These are phyloP conservation scores for Curvularia lunata DNA, from an alignment of 2,329 filamentous ascomycete genomes.

Conservation along the genomic window DNA sequence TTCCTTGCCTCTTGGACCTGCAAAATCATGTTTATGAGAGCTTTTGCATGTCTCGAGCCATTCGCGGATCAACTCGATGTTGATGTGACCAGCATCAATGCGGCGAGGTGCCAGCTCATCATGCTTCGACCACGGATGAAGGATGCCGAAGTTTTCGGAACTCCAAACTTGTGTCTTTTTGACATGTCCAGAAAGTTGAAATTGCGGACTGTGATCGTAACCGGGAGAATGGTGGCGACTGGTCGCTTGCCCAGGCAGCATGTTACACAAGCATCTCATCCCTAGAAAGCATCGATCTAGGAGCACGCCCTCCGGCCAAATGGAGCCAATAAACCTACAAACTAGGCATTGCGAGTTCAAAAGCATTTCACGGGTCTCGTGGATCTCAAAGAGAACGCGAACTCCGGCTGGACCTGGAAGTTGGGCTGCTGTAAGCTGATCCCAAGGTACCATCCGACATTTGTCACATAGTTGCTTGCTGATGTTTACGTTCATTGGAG, in stretches of 20 bases:
- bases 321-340: not conserved
- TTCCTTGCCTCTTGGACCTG: not conserved
- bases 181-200: not conserved
- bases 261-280: not conserved
- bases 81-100: not conserved
- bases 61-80: not conserved
- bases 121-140: not conserved
- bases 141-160: not conserved
- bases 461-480: not conserved
- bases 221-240: not conserved
- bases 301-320: not conserved
- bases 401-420: not conserved
- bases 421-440: not conserved
- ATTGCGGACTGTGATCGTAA: not conserved
- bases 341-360: not conserved
- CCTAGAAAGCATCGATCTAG: slow-evolving; percentile 1
- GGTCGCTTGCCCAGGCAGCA: not conserved
- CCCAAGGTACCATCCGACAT: not conserved
- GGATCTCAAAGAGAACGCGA: not conserved
- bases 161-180: not conserved
- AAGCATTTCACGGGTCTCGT: not conserved
- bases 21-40: not conserved
- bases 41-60: not conserved
- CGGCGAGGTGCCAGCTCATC: slow-evolving; percentile 1
- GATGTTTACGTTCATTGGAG: not conserved